A percentile compares a stretch with the other conserved stretches of the same genome.
Evolutionary conservation across 2,329 filamentous ascomycete species (phyloP).

Genomic region (Fusarium nurragi): DNA sequence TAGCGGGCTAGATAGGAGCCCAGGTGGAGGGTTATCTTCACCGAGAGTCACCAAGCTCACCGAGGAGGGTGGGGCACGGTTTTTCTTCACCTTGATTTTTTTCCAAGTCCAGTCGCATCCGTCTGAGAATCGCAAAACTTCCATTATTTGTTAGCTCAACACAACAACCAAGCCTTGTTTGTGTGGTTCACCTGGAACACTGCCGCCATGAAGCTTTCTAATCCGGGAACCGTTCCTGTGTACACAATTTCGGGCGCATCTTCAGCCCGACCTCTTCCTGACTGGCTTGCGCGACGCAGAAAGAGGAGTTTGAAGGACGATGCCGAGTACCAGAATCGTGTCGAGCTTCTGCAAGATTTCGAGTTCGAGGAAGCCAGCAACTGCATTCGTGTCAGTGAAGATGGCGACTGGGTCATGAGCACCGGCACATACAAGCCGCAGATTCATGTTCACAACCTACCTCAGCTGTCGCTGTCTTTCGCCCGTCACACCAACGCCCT

Average conservation of each 20-base stretch:
- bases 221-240: slow-evolving; percentile 84
- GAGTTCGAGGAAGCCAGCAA: slow-evolving; percentile 96
- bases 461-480: slow-evolving; percentile 92
- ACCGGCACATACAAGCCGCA: slow-evolving; percentile 76
- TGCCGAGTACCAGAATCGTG: slow-evolving; percentile 88
- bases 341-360: slow-evolving; percentile 96
- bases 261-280: slow-evolving; percentile 86
- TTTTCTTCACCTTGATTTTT: slow-evolving; percentile 48
- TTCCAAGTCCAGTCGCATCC: slow-evolving; percentile 33
- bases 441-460: slow-evolving; percentile 94
- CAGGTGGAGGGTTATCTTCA: slow-evolving; percentile 7
- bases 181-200: slow-evolving; percentile 15
- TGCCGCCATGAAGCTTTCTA: slow-evolving; percentile 77
- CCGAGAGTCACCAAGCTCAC: slow-evolving; percentile 35
- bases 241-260: slow-evolving; percentile 96
- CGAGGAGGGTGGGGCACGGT: slow-evolving; percentile 35
- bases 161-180: slow-evolving; percentile 24
- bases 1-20: slow-evolving; percentile 14
- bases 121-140: slow-evolving; percentile 30
- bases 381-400: slow-evolving; percentile 89
- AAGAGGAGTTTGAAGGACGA: slow-evolving; percentile 94
- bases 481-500: slow-evolving; percentile 90
- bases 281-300: slow-evolving; percentile 91
- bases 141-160: slow-evolving; percentile 7
- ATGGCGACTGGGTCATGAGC: slow-evolving; percentile 97